phyloP scores from a whole-genome alignment of 2,329 filamentous ascomycete species.

The Penicillium sp. region DNA sequence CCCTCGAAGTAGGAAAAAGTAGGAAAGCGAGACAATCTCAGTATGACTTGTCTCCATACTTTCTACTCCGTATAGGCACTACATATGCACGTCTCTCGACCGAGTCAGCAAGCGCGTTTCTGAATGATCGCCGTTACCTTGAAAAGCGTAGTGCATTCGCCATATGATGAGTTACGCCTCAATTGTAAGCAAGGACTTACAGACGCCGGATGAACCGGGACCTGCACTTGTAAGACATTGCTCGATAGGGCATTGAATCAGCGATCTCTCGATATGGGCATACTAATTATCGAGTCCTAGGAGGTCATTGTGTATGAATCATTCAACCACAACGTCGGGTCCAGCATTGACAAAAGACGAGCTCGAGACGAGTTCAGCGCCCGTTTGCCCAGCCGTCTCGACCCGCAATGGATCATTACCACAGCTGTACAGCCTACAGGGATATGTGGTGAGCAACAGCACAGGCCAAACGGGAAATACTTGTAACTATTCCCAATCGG shows the following conservation, averaged over 20 bases:
- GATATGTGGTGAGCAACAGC: neutral
- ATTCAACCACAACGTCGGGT: neutral
- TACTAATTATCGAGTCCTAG: neutral
- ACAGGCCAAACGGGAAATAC: neutral
- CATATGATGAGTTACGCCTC: neutral
- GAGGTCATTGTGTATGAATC: neutral
- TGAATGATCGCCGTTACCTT: neutral
- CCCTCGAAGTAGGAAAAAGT: too few relatives aligned
- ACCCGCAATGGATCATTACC: neutral
- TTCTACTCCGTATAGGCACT: too few relatives aligned
- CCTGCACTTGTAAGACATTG: neutral
- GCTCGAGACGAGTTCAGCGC: neutral
- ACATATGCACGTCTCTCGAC: neutral
- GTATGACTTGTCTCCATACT: too few relatives aligned
- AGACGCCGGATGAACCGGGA: neutral
- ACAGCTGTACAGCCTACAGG: neutral
- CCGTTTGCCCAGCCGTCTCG: neutral
- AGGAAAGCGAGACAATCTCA: too few relatives aligned
- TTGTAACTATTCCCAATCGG: neutral
- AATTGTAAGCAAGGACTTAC: neutral
- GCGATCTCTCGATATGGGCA: conserved; percentile 4
- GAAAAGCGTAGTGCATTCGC: neutral
- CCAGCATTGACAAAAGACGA: neutral
- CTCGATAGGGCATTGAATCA: neutral
- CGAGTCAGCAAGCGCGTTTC: neutral